Evolutionary conservation across 306 rosid species (phyloP).

Genomic region (Hippophae rhamnoides): DNA sequence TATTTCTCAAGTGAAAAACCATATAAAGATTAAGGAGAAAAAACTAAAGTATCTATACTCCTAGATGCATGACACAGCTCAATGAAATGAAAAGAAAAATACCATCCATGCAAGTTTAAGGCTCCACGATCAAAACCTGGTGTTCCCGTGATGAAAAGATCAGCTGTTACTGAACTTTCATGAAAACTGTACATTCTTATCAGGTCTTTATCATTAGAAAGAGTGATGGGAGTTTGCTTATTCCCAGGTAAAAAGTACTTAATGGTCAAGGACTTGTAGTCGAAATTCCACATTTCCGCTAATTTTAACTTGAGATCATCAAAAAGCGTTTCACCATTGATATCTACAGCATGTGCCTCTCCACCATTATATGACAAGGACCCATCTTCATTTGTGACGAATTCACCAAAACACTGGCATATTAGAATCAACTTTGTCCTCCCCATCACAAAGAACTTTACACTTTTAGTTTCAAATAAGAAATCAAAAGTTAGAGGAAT

Average conservation of each 20-base stretch:
- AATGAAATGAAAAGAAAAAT: slow-evolving; percentile 6
- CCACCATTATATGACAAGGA: slow-evolving; percentile 45
- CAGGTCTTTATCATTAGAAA: slow-evolving; percentile 41
- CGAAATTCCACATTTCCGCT: slow-evolving; percentile 36
- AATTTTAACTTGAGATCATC: slow-evolving; percentile 41
- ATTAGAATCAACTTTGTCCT: slow-evolving; percentile 49
- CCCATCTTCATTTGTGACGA: slow-evolving; percentile 36
- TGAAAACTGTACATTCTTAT: slow-evolving; percentile 49
- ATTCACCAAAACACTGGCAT: slow-evolving; percentile 42
- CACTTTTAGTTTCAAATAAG: slow-evolving; percentile 2
- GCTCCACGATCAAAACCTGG: slow-evolving; percentile 24
- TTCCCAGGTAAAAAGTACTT: slow-evolving; percentile 54
- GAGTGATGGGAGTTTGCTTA: slow-evolving; percentile 31
- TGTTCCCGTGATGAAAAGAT: slow-evolving; percentile 34
- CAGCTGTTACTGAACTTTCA: slow-evolving; percentile 38
- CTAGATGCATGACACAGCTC: background rate
- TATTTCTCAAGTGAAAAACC: background rate
- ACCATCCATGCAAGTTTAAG: slow-evolving; percentile 30
- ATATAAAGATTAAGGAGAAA: background rate
- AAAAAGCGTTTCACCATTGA: slow-evolving; percentile 31
- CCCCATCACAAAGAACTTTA: slow-evolving; percentile 30
- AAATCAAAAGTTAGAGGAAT: background rate
- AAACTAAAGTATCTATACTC: background rate
- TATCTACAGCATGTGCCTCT: slow-evolving; percentile 48
- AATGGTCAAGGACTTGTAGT: slow-evolving; percentile 27